These are phyloP conservation scores for Metschnikowia proteae DNA, from an alignment of 805 yeast genomes.

Conservation along the genomic window DNA sequence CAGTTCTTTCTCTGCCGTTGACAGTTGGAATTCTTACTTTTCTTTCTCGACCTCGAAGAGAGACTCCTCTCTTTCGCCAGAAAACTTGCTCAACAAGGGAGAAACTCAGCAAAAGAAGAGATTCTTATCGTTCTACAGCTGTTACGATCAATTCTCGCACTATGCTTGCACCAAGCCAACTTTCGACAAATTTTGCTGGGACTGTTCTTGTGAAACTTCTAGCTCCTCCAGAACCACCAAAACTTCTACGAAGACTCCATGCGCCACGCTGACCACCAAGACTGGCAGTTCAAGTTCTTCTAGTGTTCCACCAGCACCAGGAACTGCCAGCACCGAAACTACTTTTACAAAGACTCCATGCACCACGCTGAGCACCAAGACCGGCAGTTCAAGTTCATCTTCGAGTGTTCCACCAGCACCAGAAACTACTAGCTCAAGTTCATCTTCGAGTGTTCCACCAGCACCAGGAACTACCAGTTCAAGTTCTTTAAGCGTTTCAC, in stretches of 20 bases:
- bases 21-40: slow-evolving; percentile 1
- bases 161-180: background rate
- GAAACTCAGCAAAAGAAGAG: slow-evolving; percentile 6
- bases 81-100: background rate
- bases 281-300: background rate
- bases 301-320: background rate
- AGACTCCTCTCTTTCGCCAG: slow-evolving; percentile 4
- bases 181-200: slow-evolving; percentile 11
- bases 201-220: slow-evolving; percentile 3
- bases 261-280: background rate
- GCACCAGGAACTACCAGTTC: background rate
- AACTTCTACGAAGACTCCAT: background rate
- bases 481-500: background rate
- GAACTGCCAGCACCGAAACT: too few relatives aligned
- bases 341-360: background rate
- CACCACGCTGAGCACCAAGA: background rate
- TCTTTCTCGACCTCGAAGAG: slow-evolving; percentile 2
- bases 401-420: background rate
- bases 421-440: background rate
- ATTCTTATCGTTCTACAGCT: slow-evolving; percentile 1
- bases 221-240: background rate
- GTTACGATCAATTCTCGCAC: background rate
- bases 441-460: slow-evolving; percentile 1
- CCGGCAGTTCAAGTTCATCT: background rate
- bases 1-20: background rate